Evolutionary conservation across 129 eudicot species (phyloP).

Genomic region (Oenanthe sinensis): DNA sequence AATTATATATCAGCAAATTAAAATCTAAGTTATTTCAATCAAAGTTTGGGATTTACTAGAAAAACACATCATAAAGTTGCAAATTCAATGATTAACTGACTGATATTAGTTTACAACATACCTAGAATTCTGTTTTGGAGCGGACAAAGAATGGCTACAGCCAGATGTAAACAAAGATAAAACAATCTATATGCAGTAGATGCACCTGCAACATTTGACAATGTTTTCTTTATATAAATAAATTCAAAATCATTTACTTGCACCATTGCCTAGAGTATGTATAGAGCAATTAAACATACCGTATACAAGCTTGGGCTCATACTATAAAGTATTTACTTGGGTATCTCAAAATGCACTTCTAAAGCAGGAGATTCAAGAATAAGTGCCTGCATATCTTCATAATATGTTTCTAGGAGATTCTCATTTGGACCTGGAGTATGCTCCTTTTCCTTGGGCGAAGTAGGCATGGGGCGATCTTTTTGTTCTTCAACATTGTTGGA

Average conservation of each 20-base stretch:
- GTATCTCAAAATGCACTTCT: background rate
- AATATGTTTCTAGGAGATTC: background rate
- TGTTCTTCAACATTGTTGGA: background rate
- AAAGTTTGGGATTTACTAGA: background rate
- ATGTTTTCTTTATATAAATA: background rate
- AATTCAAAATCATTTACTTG: background rate
- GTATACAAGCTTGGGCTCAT: background rate
- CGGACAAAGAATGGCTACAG: background rate
- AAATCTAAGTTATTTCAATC: background rate
- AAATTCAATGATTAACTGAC: too few species aligned
- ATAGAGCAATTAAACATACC: background rate
- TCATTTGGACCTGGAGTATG: background rate
- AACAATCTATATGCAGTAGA: background rate
- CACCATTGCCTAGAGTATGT: background rate
- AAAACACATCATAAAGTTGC: background rate
- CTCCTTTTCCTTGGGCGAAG: background rate
- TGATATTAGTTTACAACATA: background rate
- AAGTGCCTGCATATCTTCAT: background rate
- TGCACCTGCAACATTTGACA: background rate
- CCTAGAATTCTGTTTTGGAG: too few species aligned
- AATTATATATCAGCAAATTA: background rate
- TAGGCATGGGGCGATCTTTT: background rate
- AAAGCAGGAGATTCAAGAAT: conserved; percentile 4
- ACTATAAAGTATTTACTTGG: background rate
- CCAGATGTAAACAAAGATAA: background rate